Base-by-base conservation (phyloP, 73 alveolate species). In the Paramecium caudatum region DNA sequence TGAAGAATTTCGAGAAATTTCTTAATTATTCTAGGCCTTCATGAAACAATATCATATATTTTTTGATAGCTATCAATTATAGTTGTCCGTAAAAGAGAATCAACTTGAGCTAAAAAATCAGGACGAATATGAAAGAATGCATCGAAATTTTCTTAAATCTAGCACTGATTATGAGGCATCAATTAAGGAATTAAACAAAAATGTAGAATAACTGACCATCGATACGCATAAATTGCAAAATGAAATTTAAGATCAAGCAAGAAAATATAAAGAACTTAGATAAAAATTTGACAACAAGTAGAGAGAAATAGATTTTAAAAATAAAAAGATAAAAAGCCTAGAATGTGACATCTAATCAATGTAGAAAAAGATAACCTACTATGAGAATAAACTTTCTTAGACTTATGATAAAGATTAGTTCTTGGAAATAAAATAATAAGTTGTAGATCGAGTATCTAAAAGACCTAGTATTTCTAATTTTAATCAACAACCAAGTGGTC, bases 1-100 rank as follows among this genome's bases (percentile, higher is more conserved):
- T n/a, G 84, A 68, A 68, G 84, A 68, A 16, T 68, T 68, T 34
- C 25, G 19, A 8, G 84, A 68, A 68, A 34, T 68, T 3, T 32
- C 84, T 32, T 34, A 33, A 16, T 68, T 68, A 3, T 68, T 68
- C 34, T 7, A 34, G 9, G 34, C 84, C 34, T 68, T 68, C 13
- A 68, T 68, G 84, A 68, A 68, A 68, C 21, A 68, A 32, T 34
- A 68, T 7, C n/a, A 68, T 32, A n/a, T 37, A 1, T 37, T 4
- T 1, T 32, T 68, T 3, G 47, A 32, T 34, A 43, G 21, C 8
- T 68, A 68, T 34, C 34, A 68, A 37, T 68, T 68, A 34, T 32
- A 68, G 5, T 68, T 68, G 36, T 34, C 50, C 8, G 37, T 68
- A 27, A 68, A 68, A 68, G 84, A 68, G 6, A 68, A 68, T 3